Base-by-base conservation (phyloP, 352 stramenopile genomes). In the Blastocystis sp. region DNA sequence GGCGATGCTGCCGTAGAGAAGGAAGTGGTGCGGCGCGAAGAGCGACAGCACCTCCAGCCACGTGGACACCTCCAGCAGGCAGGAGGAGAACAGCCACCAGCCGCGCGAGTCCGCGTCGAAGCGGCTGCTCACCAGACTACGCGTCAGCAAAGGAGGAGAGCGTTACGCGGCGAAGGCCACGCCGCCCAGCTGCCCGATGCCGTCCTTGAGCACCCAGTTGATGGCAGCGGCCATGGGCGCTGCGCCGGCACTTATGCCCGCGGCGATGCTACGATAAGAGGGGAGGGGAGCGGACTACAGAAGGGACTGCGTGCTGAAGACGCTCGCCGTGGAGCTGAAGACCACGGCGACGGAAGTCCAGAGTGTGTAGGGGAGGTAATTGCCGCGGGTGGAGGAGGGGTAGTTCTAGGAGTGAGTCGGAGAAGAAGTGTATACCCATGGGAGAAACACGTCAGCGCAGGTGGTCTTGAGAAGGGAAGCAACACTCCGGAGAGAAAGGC, bases 201-300 rank as follows among this genome's bases (percentile, higher is more conserved):
- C 95, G 91, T 98, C 96, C 90, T 98, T 98, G 57, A 98, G 93
- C 3, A 96, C 91, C 96, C 96, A 98, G 91, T 98, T 98, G 10
- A 98, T 91, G 1, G 95, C 95, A 11, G 95, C 96, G 9, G 95
- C 95, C 87, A 95, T 91, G 19, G 94, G 92, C 11, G 68, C 45
- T 24, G 91, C 89, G n/a, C 91, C 90, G 17, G 62, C 62, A 11
- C 77, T 52, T 43, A 87, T 77, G 24, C 77, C 77, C 11, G 38
- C 59, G 19, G 77, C 77, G 28, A 81, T 65, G 3, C 71, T 81
- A 21, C 3, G 11, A 24, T 6, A n/a, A 9, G 10, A 40, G 43
- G 40, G 10, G 2, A 60, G 6, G 11, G 24, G 24, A 3, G 17
- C 9, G 17, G 14, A n/a, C 17, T 42, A 81, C 71, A 81, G 52